A percentile compares a stretch with the other conserved stretches of the same genome.
Conservation (phyloP, 768 basidiomycete genomes). For the Zangia roseola region DNA sequence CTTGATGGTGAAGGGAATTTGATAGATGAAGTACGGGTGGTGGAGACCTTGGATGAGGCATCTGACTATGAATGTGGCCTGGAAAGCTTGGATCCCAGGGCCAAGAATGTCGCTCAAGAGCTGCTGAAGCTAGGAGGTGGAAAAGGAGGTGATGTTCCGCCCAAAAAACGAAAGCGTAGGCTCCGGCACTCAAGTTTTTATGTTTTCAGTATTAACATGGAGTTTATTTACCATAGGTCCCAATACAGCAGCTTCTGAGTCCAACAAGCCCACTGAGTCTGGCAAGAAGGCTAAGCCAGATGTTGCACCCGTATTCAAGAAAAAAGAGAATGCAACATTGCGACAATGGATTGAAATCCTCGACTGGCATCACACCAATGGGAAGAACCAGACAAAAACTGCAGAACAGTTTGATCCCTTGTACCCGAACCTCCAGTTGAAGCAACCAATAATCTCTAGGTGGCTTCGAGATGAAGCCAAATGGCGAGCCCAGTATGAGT, state of each 20-base stretch:
- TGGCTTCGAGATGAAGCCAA: constrained; percentile 35
- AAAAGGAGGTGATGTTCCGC: too few relatives aligned
- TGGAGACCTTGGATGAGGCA: not conserved
- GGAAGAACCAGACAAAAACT: constrained; percentile 32
- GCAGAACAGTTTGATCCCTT: constrained; percentile 30
- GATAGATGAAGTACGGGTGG: not conserved
- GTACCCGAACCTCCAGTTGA: constrained; percentile 34
- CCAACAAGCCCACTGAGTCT: too few relatives aligned
- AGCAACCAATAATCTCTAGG: constrained; percentile 32
- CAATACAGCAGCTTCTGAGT: too few relatives aligned
- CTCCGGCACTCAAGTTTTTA: too few relatives aligned
- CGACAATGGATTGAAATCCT: constrained; percentile 16
- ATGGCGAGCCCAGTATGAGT: constrained; percentile 20
- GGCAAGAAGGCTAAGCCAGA: too few relatives aligned
- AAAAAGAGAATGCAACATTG: too few relatives aligned
- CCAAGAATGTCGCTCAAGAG: too few relatives aligned
- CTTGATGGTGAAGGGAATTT: constrained; percentile 3
- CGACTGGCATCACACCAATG: constrained; percentile 35
- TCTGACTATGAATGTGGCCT: not conserved
- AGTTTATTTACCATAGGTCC: too few relatives aligned
- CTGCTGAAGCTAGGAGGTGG: too few relatives aligned
- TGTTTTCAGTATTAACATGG: too few relatives aligned
- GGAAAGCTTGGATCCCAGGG: not conserved
- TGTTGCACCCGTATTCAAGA: too few relatives aligned
- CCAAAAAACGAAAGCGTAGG: too few relatives aligned